A percentile compares a stretch with the other conserved stretches of the same genome.
Conservation (phyloP, 768 basidiomycete genomes). For the Amanita fuliginea region DNA sequence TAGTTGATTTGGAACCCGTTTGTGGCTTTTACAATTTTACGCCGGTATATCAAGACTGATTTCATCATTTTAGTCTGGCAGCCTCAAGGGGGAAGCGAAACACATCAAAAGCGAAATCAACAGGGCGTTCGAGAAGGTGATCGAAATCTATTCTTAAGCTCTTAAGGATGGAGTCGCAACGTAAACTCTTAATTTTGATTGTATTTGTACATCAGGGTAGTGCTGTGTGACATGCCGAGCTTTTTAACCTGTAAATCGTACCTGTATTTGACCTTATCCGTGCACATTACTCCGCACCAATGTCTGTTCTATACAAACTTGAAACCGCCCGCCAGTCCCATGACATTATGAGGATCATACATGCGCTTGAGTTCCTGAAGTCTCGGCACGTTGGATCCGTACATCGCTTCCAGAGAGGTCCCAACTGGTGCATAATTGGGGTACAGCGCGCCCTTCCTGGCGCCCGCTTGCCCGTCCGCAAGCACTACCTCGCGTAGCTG, state of each 20-base stretch:
- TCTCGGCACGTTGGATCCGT: conserved; percentile 33
- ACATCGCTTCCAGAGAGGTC: conserved; percentile 39
- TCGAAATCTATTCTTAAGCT: not conserved
- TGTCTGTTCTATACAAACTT: conserved; percentile 22
- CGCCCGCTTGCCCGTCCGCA: conserved; percentile 25
- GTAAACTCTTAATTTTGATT: too few species aligned
- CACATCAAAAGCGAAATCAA: not conserved
- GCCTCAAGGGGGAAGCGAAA: not conserved
- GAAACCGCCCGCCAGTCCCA: conserved; percentile 60
- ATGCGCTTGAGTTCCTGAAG: conserved; percentile 28
- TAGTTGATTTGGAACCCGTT: not conserved
- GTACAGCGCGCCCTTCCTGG: conserved; percentile 33
- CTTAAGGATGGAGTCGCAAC: too few species aligned
- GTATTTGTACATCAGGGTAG: too few species aligned
- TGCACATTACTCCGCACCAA: too few species aligned
- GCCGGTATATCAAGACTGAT: not conserved
- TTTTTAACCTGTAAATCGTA: too few species aligned
- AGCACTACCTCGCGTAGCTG: conserved; percentile 28
- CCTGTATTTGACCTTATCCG: too few species aligned
- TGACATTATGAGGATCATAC: conserved; percentile 48
- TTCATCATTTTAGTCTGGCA: not conserved
- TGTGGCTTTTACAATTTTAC: not conserved
- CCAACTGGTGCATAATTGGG: conserved; percentile 48
- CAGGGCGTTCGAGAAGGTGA: not conserved
- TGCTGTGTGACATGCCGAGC: too few species aligned